Percentiles rank a stretch among this genome's conserved stretches.
Evolutionary conservation across 495 filamentous ascomycete species (phyloP).

Genomic region (Penicillium malachiteum): DNA sequence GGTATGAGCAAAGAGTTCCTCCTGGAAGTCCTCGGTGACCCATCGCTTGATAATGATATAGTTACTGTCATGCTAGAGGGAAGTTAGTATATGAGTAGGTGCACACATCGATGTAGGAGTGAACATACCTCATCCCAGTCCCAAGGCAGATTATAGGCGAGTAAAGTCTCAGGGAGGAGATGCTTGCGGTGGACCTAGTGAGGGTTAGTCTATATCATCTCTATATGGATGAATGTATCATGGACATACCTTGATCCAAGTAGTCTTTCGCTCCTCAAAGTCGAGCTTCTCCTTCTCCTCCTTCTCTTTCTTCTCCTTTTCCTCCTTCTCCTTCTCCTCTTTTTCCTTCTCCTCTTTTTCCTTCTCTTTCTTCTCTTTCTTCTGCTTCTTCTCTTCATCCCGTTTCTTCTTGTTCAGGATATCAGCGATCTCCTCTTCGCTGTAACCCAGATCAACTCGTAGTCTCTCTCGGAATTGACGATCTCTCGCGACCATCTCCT

Average conservation of each 20-base stretch:
- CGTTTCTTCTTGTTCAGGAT: slow-evolving; percentile 58
- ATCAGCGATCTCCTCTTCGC: slow-evolving; percentile 51
- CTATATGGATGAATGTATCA: not conserved
- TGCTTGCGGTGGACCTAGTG: slow-evolving; percentile 48
- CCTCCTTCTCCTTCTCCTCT: slow-evolving; percentile 1
- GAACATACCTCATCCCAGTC: slow-evolving; percentile 48
- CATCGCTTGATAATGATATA: slow-evolving; percentile 76
- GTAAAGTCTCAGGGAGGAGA: slow-evolving; percentile 49
- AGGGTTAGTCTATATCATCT: slow-evolving; percentile 11
- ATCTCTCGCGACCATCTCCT: slow-evolving; percentile 43
- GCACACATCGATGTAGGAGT: not conserved
- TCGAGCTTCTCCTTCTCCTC: slow-evolving; percentile 44
- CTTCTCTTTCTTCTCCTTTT: slow-evolving; percentile 16
- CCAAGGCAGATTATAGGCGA: slow-evolving; percentile 49
- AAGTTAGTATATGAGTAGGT: not conserved
- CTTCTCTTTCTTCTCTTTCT: slow-evolving; percentile 44
- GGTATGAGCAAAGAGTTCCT: slow-evolving; percentile 71
- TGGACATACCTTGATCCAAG: slow-evolving; percentile 50
- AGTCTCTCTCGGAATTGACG: slow-evolving; percentile 47
- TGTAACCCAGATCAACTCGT: slow-evolving; percentile 37
- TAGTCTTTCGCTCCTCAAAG: slow-evolving; percentile 52
- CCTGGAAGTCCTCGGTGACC: slow-evolving; percentile 70
- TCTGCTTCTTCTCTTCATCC: slow-evolving; percentile 49
- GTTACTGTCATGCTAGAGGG: slow-evolving; percentile 54
- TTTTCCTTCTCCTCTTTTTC: slow-evolving; percentile 49